Evolutionary conservation across 768 basidiomycete species (phyloP), one percentile per base, ranked within the genome.

Genomic region (Boletus barrowsii): DNA sequence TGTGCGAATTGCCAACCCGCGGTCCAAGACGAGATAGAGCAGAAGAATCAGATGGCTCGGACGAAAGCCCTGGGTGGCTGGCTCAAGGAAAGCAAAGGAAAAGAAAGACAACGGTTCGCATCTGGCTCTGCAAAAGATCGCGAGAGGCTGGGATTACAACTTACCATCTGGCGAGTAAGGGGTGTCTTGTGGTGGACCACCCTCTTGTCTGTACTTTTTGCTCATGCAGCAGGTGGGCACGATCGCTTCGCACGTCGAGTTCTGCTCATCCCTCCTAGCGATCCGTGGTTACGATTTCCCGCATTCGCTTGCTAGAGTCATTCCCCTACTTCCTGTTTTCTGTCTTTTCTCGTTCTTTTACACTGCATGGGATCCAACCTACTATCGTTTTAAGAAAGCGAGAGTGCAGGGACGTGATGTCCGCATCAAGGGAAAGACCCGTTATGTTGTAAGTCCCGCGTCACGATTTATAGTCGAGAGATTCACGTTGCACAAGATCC

Each of bases 361-460:
- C 87, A 83, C 84, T 1, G 83, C 79, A 2, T 96, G 93, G 93
- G 85, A 96, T 65, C 93, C 91, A 13, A 88, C 88, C 18, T 93
- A 92, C 68, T 71, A 79, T 22, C 74, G 79, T 10, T 73, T 81
- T 50, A 78, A 78, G 58, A 78, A 73, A 59, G 83, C 86, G 13
- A 79, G 81, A 60, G 73, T 80, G 40, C 88, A 91, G 73, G 88
- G 90, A 3, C 81, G 88, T 18, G 80, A 84, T 56, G 77, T 91
- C 22, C 82, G 87, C 46, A 73, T 89, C 35, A 77, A 75, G 26
- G 88, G 90, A 20, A 88, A 83, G 67, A 70, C 69, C 10, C 63
- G 68, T 53, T 88, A 92, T 64, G 83, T 81, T 57, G 90, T 87
- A 64, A 51, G 85, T 70, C 18, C 18, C 29, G 14, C 41, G 5